These are phyloP conservation scores for Purpureocillium lavendulum DNA, from an alignment of 2,329 filamentous ascomycete genomes.

Conservation along the genomic window DNA sequence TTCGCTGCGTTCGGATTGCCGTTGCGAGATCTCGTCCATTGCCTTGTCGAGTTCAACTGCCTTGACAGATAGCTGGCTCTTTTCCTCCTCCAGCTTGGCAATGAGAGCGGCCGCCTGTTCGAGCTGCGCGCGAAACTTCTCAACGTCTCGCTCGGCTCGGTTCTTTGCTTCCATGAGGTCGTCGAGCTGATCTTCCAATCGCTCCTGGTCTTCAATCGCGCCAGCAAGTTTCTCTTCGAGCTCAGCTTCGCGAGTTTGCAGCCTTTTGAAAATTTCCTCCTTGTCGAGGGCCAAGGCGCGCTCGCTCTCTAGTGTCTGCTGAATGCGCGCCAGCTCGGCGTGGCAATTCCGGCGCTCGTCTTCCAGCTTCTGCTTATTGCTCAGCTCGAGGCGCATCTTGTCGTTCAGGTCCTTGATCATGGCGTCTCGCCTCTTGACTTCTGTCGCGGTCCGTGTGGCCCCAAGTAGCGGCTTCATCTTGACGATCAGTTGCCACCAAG, in stretches of 20 bases:
- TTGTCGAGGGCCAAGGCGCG: constrained; percentile 93
- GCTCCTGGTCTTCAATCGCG: constrained; percentile 88
- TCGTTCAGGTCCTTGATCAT: constrained; percentile 82
- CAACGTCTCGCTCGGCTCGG: constrained; percentile 75
- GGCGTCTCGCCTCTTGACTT: constrained; percentile 92
- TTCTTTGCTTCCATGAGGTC: constrained; percentile 83
- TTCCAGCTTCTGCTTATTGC: constrained; percentile 71
- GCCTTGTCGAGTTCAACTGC: constrained; percentile 62
- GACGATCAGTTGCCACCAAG: constrained; percentile 94
- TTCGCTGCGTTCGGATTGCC: constrained; percentile 64
- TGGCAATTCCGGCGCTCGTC: constrained; percentile 86
- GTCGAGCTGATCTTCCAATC: constrained; percentile 88
- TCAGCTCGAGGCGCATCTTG: constrained; percentile 70
- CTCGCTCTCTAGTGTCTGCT: constrained; percentile 92
- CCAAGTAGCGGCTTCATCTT: constrained; percentile 94
- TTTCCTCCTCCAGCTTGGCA: constrained; percentile 76
- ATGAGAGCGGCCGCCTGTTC: constrained; percentile 90
- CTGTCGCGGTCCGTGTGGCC: constrained; percentile 80
- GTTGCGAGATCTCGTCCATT: constrained; percentile 60
- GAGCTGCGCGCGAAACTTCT: constrained; percentile 69
- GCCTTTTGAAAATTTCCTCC: constrained; percentile 96
- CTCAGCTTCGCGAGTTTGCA: constrained; percentile 85
- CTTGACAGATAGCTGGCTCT: constrained; percentile 61
- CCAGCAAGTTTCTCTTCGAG: constrained; percentile 87
- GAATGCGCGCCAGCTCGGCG: constrained; percentile 77